Percentiles rank a stretch among this genome's conserved stretches.
phyloP scores from a whole-genome alignment of 139 green algal species.

The Chlamydomonas schloesseri region DNA sequence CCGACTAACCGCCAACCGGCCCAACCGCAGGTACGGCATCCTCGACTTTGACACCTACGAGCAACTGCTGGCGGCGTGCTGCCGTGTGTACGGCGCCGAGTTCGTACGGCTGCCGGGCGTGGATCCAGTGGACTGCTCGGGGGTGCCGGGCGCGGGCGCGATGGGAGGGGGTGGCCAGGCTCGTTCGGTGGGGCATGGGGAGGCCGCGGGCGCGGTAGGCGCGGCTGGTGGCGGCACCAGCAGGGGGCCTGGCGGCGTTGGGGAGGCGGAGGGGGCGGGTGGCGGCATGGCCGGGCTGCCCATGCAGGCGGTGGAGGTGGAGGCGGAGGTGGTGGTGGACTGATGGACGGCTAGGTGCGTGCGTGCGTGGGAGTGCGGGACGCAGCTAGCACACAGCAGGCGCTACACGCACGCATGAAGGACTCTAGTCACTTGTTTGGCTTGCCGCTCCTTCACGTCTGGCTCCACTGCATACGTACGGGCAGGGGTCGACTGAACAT shows the following conservation, averaged over 20 bases:
- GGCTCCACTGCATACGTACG: too few relatives aligned
- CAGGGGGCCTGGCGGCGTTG: too few relatives aligned
- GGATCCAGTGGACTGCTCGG: too few relatives aligned
- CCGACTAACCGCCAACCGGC: too few relatives aligned
- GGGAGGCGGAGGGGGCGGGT: not conserved
- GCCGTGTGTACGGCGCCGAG: not conserved
- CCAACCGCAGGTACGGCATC: constrained; percentile 4
- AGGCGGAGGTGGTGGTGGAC: constrained; percentile 10
- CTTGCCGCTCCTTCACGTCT: too few relatives aligned
- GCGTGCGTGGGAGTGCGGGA: too few relatives aligned
- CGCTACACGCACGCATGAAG: too few relatives aligned
- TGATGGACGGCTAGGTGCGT: not conserved
- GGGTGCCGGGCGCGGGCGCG: too few relatives aligned
- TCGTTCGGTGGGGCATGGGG: not conserved
- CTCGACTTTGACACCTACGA: constrained; percentile 36
- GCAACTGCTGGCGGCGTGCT: not conserved
- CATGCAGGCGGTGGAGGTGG: not conserved
- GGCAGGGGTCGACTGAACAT: too few relatives aligned
- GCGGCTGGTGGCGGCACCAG: not conserved
- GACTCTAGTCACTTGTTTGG: too few relatives aligned
- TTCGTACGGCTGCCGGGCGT: constrained; percentile 11
- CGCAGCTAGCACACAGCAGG: too few relatives aligned
- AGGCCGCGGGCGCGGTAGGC: not conserved
- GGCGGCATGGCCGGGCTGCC: not conserved
- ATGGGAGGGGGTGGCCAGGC: too few relatives aligned